Conservation (phyloP, 805 yeast genomes). For the Starmerella floris region DNA sequence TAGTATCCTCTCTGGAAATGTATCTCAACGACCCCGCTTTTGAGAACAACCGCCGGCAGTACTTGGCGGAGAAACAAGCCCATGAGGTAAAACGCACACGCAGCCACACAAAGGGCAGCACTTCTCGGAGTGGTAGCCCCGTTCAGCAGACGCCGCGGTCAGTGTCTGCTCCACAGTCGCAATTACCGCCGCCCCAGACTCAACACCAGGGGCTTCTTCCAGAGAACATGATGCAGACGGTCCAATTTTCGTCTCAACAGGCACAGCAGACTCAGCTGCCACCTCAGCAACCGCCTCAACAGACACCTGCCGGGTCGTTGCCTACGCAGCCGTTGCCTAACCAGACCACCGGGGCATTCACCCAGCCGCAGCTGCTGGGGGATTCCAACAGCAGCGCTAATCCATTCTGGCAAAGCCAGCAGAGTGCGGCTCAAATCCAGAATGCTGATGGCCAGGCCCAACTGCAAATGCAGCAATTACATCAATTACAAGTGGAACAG, state of each 20-base stretch:
- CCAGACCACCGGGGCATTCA: constrained; percentile 2
- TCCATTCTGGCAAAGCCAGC: constrained; percentile 20
- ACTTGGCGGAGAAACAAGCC: constrained; percentile 50
- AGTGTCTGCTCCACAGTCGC: constrained; percentile 5
- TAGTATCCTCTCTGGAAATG: constrained; percentile 75
- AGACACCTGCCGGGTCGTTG: not conserved
- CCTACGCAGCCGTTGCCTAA: not conserved
- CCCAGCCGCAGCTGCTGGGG: not conserved
- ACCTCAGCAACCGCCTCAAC: constrained; percentile 10
- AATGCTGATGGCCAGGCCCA: constrained; percentile 22
- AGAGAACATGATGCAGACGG: constrained; percentile 1
- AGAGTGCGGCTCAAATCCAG: constrained; percentile 19
- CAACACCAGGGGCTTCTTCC: not conserved
- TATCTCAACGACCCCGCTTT: constrained; percentile 78
- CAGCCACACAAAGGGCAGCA: constrained; percentile 1
- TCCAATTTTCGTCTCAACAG: constrained; percentile 7
- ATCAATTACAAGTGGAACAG: constrained; percentile 22
- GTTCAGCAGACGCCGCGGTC: not conserved
- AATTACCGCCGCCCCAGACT: not conserved
- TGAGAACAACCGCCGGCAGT: constrained; percentile 65
- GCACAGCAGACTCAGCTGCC: constrained; percentile 9
- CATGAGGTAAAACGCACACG: constrained; percentile 22
- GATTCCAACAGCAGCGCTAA: constrained; percentile 2
- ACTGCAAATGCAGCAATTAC: constrained; percentile 24
- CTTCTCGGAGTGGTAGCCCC: not conserved